Conservation (phyloP, 495 filamentous ascomycete genomes). For the Astrothelium macrocarpum region DNA sequence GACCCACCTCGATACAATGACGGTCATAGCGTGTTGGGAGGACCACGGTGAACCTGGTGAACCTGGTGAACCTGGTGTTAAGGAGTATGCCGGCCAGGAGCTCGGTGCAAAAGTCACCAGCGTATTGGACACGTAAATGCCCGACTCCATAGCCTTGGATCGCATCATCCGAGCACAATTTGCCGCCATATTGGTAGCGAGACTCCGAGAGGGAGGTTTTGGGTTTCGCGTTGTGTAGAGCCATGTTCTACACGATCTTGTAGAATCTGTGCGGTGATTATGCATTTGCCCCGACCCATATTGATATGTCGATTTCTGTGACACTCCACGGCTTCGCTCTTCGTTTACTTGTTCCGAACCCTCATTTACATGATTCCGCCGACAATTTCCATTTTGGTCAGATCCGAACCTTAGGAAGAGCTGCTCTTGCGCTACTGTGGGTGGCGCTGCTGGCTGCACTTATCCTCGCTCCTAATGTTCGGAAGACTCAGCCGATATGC, state of each 20-base stretch:
- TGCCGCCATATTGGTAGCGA: not conserved
- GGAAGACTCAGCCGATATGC: not conserved
- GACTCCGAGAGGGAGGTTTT: not conserved
- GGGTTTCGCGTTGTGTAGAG: too few relatives aligned
- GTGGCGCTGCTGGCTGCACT: not conserved
- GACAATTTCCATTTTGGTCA: not conserved
- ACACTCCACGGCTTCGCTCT: too few relatives aligned
- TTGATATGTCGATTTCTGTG: too few relatives aligned
- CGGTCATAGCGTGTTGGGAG: too few relatives aligned
- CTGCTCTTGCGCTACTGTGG: not conserved
- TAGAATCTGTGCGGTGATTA: too few relatives aligned
- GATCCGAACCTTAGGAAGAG: not conserved
- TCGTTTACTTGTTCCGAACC: too few relatives aligned
- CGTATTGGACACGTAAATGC: not conserved
- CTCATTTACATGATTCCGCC: not conserved
- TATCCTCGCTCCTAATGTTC: not conserved
- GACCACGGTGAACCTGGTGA: too few relatives aligned
- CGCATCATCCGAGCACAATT: not conserved
- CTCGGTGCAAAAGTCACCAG: too few relatives aligned
- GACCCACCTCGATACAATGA: too few relatives aligned
- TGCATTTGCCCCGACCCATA: too few relatives aligned
- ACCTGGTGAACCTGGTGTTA: too few relatives aligned
- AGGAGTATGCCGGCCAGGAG: too few relatives aligned
- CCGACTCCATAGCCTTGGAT: conserved; percentile 1
- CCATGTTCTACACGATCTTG: not conserved